phyloP scores from a whole-genome alignment of 176 grass and related monocot species.

The Bonia amplexicaulis region DNA sequence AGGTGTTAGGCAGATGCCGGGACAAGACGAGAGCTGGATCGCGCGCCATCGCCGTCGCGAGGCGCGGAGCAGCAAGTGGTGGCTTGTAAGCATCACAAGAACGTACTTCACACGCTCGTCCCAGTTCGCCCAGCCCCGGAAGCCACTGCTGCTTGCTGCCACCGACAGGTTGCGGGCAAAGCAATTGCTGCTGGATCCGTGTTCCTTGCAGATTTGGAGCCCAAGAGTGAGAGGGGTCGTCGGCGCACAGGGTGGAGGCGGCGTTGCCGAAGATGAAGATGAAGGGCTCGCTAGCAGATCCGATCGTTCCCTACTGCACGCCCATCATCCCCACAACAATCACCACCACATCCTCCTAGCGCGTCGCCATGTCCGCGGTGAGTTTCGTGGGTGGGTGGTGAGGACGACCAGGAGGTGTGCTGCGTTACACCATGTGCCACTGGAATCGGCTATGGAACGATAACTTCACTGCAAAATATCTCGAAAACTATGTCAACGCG shows the following conservation, averaged over 20 bases:
- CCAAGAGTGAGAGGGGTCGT: not conserved
- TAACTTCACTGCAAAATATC: slow-evolving; percentile 14
- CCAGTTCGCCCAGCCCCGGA: not conserved
- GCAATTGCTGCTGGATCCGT: not conserved
- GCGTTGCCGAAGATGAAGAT: too few species aligned
- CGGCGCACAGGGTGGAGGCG: too few species aligned
- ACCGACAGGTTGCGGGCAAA: not conserved
- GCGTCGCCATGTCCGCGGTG: too few species aligned
- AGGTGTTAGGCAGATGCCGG: not conserved
- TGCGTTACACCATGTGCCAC: not conserved
- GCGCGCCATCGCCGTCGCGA: not conserved
- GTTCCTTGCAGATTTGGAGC: not conserved
- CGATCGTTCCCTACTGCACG: too few species aligned
- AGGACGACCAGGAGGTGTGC: too few species aligned
- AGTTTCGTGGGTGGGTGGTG: too few species aligned
- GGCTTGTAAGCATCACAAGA: not conserved
- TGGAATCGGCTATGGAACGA: slow-evolving; percentile 9
- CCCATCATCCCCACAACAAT: too few species aligned
- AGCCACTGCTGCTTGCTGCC: not conserved
- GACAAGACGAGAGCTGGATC: not conserved
- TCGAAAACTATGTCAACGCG: not conserved
- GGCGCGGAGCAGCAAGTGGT: not conserved
- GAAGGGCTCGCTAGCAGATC: too few species aligned
- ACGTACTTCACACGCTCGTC: not conserved
- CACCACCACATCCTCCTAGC: too few species aligned